Conservation (phyloP, 2,329 filamentous ascomycete genomes). For the Elsinoe australis region DNA sequence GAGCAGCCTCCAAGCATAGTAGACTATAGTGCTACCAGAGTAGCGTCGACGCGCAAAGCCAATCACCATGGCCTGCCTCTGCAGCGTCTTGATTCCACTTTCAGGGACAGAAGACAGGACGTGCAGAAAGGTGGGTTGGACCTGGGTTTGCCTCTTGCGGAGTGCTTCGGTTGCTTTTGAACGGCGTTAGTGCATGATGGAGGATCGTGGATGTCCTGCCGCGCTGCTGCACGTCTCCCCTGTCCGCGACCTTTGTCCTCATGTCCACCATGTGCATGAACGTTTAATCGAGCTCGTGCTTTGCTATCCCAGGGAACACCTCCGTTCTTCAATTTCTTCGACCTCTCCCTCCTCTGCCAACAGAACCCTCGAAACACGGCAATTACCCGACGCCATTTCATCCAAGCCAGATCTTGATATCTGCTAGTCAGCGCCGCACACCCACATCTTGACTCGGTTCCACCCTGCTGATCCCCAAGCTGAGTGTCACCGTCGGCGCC, state of each 20-base stretch:
- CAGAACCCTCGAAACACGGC: too few relatives aligned
- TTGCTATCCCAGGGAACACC: not conserved
- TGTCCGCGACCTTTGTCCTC: not conserved
- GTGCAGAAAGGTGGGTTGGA: too few relatives aligned
- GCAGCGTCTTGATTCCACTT: too few relatives aligned
- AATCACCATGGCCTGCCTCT: not conserved
- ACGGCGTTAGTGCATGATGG: too few relatives aligned
- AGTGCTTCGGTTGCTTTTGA: too few relatives aligned
- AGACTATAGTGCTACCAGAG: not conserved
- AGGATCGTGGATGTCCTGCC: too few relatives aligned
- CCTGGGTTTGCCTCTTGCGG: too few relatives aligned
- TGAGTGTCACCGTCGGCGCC: constrained; percentile 2
- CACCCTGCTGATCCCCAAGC: constrained; percentile 5
- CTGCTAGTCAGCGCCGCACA: constrained; percentile 8
- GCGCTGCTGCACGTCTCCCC: not conserved
- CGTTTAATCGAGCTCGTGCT: constrained; percentile 13
- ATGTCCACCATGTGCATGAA: constrained; percentile 2
- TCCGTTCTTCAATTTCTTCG: not conserved
- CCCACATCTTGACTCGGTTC: constrained; percentile 3
- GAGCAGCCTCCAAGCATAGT: too few relatives aligned
- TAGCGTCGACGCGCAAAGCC: not conserved
- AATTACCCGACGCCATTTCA: not conserved
- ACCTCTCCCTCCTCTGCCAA: not conserved
- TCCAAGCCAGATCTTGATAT: constrained; percentile 11
- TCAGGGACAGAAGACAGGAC: too few relatives aligned